These are phyloP conservation scores for Aspergillus bombycis DNA, from an alignment of 2,329 filamentous ascomycete genomes.

Conservation along the genomic window DNA sequence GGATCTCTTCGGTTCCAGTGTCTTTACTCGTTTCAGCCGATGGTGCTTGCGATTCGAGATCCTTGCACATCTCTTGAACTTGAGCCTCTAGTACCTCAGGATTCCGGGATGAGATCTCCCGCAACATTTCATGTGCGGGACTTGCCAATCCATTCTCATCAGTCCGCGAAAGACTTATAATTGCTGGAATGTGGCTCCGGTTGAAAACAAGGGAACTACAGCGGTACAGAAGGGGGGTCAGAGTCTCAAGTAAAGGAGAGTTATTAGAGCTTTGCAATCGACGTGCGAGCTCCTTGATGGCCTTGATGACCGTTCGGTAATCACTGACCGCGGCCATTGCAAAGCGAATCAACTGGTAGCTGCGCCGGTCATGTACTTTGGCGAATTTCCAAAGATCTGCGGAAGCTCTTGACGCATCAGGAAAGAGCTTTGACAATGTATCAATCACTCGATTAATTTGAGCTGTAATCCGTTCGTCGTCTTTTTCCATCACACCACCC, in stretches of 20 bases:
- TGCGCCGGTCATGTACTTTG: slow-evolving; percentile 85
- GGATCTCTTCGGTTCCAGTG: slow-evolving; percentile 76
- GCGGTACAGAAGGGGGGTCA: slow-evolving; percentile 81
- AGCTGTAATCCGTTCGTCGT: slow-evolving; percentile 67
- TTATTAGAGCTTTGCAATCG: slow-evolving; percentile 70
- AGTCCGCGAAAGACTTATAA: slow-evolving; percentile 83
- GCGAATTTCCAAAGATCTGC: slow-evolving; percentile 88
- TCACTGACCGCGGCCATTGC: slow-evolving; percentile 84
- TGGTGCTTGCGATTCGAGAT: slow-evolving; percentile 79
- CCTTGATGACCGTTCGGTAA: slow-evolving; percentile 86
- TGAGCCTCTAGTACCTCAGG: slow-evolving; percentile 92
- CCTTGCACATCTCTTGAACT: slow-evolving; percentile 86
- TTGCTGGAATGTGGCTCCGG: slow-evolving; percentile 86
- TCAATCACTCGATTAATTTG: slow-evolving; percentile 74
- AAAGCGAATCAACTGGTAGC: slow-evolving; percentile 86
- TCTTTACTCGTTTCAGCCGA: slow-evolving; percentile 70
- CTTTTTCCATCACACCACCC: slow-evolving; percentile 74
- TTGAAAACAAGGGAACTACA: slow-evolving; percentile 88
- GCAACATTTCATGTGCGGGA: slow-evolving; percentile 84
- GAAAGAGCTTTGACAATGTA: slow-evolving; percentile 73
- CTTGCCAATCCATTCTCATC: slow-evolving; percentile 77
- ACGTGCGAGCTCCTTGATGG: slow-evolving; percentile 86
- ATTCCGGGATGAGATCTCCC: slow-evolving; percentile 86
- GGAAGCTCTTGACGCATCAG: slow-evolving; percentile 71
- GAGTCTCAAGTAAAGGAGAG: slow-evolving; percentile 71